phyloP scores from a whole-genome alignment of 108 stramenopile species.

The Phaeodactylum tricornutum region DNA sequence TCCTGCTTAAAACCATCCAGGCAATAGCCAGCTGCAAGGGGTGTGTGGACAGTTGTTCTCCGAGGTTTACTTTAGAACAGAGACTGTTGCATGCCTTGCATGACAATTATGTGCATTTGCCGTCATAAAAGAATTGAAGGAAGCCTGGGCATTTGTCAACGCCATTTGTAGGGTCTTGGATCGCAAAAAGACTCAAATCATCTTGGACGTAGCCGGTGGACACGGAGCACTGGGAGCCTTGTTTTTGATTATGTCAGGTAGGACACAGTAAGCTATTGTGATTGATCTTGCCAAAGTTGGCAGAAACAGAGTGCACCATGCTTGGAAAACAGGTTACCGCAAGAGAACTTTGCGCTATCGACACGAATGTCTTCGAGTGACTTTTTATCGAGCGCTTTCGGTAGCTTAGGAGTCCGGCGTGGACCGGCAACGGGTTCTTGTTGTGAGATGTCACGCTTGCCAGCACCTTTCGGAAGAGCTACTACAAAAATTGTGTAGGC shows the following conservation, averaged over 20 bases:
- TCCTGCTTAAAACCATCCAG: no score
- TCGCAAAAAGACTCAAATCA: conserved; percentile 19
- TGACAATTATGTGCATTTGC: no score
- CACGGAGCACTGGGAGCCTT: conserved; percentile 71
- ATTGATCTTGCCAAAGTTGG: conserved; percentile 60
- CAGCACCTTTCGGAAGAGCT: conserved; percentile 70
- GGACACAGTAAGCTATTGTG: conserved; percentile 32
- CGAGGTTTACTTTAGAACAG: no score
- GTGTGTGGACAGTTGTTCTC: no score
- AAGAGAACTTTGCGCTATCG: conserved; percentile 41
- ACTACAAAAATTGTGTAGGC: conserved; percentile 35
- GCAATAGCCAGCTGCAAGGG: no score
- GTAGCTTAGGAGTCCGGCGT: conserved; percentile 15
- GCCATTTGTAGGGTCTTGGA: conserved; percentile 32
- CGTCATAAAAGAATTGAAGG: conserved; percentile 79
- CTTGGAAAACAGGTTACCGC: no score
- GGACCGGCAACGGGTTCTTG: no score
- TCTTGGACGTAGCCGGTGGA: conserved; percentile 70
- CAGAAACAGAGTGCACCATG: conserved; percentile 30
- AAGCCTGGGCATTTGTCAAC: conserved; percentile 57
- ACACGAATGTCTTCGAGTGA: conserved; percentile 58
- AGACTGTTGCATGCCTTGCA: no score
- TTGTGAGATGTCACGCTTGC: conserved; percentile 75
- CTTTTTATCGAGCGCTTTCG: conserved; percentile 35
- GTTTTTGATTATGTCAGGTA: conserved; percentile 41